These are phyloP conservation scores for Nicotiana noctiflora DNA, from an alignment of 257 asterid genomes.

Conservation along the genomic window DNA sequence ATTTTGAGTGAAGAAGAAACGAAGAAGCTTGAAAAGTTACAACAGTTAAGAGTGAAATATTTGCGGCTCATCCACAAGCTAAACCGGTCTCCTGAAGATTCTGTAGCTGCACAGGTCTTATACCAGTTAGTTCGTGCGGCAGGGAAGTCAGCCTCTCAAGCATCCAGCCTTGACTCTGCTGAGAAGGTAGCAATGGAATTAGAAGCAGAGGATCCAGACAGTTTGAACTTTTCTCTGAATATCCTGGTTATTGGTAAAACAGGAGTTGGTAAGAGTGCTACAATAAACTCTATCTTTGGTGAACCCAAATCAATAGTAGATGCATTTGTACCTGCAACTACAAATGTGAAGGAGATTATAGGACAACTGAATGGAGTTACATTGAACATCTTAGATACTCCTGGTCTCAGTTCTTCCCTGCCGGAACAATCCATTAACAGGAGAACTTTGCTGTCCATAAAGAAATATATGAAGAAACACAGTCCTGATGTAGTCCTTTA, in stretches of 20 bases:
- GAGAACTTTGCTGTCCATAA: slow-evolving; percentile 43
- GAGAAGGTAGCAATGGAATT: slow-evolving; percentile 32
- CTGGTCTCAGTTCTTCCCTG: slow-evolving; percentile 57
- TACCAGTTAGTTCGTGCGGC: slow-evolving; percentile 37
- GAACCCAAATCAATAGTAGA: slow-evolving; percentile 35
- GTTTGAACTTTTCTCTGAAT: slow-evolving; percentile 30
- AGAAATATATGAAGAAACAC: slow-evolving; percentile 42
- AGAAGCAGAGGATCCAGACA: slow-evolving; percentile 30
- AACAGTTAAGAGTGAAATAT: slow-evolving; percentile 34
- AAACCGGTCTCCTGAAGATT: slow-evolving; percentile 41
- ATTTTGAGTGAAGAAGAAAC: slow-evolving; percentile 30
- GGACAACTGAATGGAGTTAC: slow-evolving; percentile 48
- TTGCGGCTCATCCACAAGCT: slow-evolving; percentile 42
- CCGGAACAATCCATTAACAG: slow-evolving; percentile 43
- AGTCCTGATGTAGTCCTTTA: slow-evolving; percentile 75
- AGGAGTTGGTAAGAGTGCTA: slow-evolving; percentile 94
- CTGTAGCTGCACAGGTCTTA: slow-evolving; percentile 35
- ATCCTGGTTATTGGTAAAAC: slow-evolving; percentile 77
- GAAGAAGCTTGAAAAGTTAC: slow-evolving; percentile 35
- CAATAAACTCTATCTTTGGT: slow-evolving; percentile 75
- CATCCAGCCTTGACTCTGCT: slow-evolving; percentile 27
- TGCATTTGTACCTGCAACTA: slow-evolving; percentile 69
- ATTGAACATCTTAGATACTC: slow-evolving; percentile 72
- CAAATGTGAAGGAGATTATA: slow-evolving; percentile 37
- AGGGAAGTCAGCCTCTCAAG: slow-evolving; percentile 21